Conservation (phyloP, 2,329 filamentous ascomycete species). For the Neofusicoccum ribis region DNA sequence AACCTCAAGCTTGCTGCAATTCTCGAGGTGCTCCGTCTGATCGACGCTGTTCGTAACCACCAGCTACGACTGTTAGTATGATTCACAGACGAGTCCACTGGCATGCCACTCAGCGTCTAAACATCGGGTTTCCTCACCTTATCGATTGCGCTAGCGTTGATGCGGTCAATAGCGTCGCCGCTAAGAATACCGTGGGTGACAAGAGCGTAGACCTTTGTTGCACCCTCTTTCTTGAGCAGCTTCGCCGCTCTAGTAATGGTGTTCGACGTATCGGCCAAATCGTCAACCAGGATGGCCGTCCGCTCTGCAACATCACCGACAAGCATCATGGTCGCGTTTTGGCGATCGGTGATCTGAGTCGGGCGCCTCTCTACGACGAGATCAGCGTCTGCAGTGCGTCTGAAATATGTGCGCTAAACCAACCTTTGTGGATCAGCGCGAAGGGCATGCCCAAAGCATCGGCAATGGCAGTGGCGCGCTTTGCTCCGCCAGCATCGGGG, state of each 20-base stretch:
- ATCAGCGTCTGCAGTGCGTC: background rate
- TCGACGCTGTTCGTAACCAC: conserved; percentile 95
- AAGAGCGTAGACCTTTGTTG: conserved; percentile 85
- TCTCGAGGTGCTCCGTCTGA: conserved; percentile 73
- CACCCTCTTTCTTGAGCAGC: conserved; percentile 89
- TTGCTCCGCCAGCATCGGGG: conserved; percentile 93
- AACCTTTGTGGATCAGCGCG: conserved; percentile 92
- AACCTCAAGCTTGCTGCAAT: conserved; percentile 87
- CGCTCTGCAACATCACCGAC: conserved; percentile 82
- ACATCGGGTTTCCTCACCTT: conserved; percentile 57
- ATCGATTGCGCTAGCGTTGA: conserved; percentile 90
- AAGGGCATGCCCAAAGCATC: conserved; percentile 93
- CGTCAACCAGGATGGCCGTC: conserved; percentile 88
- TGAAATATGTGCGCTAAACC: background rate
- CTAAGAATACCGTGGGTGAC: conserved; percentile 94
- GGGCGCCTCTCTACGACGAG: conserved; percentile 74
- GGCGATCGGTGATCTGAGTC: conserved; percentile 81
- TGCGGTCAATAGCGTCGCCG: conserved; percentile 89
- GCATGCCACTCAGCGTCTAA: too few relatives aligned
- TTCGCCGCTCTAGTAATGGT: conserved; percentile 96
- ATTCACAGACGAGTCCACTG: background rate
- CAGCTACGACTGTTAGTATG: conserved; percentile 10
- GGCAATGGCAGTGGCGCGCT: conserved; percentile 92
- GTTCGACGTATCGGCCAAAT: conserved; percentile 93
- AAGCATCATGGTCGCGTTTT: conserved; percentile 85